Evolutionary conservation across 164 flowering plant genomes (phyloP).

Genomic region (Dillenia suffruticosa): DNA sequence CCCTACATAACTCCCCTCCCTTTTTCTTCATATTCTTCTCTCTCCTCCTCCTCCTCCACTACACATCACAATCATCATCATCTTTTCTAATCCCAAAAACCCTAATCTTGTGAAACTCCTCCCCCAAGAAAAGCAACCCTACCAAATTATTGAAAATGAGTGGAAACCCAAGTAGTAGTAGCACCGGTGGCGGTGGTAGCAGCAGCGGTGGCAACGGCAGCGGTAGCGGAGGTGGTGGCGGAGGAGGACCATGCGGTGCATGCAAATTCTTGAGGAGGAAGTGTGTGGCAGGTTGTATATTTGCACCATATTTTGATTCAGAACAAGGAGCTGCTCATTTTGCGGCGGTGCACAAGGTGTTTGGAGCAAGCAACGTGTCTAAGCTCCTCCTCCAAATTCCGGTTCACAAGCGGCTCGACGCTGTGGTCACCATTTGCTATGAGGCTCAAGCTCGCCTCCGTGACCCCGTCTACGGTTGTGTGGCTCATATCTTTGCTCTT

Average conservation of each 20-base stretch:
- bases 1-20: constrained; percentile 5
- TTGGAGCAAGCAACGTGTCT: constrained; percentile 94
- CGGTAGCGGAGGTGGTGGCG: constrained; percentile 33
- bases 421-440: constrained; percentile 83
- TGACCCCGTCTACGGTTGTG: constrained; percentile 93
- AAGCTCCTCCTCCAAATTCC: constrained; percentile 81
- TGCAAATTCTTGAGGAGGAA: constrained; percentile 92
- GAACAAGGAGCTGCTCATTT: constrained; percentile 94
- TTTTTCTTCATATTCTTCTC: neutral
- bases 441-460: constrained; percentile 91
- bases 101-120: constrained; percentile 10
- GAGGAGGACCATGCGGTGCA: constrained; percentile 91
- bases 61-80: neutral
- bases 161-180: constrained; percentile 27
- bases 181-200: constrained; percentile 17
- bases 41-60: constrained; percentile 6
- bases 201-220: constrained; percentile 26
- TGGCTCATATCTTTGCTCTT: constrained; percentile 79
- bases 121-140: neutral
- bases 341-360: constrained; percentile 95
- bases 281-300: constrained; percentile 82
- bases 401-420: constrained; percentile 68
- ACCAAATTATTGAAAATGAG: constrained; percentile 27
- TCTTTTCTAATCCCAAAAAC: constrained; percentile 11
- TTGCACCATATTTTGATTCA: constrained; percentile 92